A percentile compares a stretch with the other conserved stretches of the same genome.
These are phyloP conservation scores for Barnettozyma sucrosica DNA, from an alignment of 805 yeast species.

Conservation along the genomic window DNA sequence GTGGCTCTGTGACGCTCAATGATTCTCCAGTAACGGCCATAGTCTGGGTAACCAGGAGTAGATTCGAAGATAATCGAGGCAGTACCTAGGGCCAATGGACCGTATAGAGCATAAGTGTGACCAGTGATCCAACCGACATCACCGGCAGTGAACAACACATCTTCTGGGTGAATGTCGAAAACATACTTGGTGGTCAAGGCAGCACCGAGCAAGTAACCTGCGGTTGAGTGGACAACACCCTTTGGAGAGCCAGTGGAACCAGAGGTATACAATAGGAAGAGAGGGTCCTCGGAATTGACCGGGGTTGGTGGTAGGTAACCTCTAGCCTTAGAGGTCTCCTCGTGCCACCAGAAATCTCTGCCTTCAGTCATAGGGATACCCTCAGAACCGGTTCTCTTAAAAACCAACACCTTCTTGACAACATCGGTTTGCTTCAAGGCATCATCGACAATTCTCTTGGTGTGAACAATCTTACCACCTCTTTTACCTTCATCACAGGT, in stretches of 20 bases:
- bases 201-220: conserved; percentile 91
- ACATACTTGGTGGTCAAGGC: conserved; percentile 86
- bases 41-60: conserved; percentile 95
- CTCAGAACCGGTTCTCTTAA: conserved; percentile 76
- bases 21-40: conserved; percentile 94
- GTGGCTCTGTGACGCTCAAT: conserved; percentile 87
- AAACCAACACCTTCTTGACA: conserved; percentile 81
- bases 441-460: conserved; percentile 93
- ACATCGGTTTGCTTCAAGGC: conserved; percentile 69
- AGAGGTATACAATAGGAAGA: conserved; percentile 92
- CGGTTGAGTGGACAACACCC: conserved; percentile 95
- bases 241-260: conserved; percentile 98
- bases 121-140: conserved; percentile 99
- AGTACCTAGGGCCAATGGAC: conserved; percentile 84
- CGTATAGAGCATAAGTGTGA: conserved; percentile 92
- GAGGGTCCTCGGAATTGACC: conserved; percentile 88
- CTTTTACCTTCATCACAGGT: conserved; percentile 94
- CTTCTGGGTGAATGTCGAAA: conserved; percentile 87
- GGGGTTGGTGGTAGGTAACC: conserved; percentile 84
- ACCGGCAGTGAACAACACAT: conserved; percentile 91
- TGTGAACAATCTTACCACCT: conserved; percentile 90
- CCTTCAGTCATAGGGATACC: conserved; percentile 67
- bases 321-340: conserved; percentile 73
- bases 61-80: conserved; percentile 94
- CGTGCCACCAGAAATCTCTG: conserved; percentile 96